Conservation (phyloP, 2,329 filamentous ascomycete genomes). For the Sphaerulina musiva region DNA sequence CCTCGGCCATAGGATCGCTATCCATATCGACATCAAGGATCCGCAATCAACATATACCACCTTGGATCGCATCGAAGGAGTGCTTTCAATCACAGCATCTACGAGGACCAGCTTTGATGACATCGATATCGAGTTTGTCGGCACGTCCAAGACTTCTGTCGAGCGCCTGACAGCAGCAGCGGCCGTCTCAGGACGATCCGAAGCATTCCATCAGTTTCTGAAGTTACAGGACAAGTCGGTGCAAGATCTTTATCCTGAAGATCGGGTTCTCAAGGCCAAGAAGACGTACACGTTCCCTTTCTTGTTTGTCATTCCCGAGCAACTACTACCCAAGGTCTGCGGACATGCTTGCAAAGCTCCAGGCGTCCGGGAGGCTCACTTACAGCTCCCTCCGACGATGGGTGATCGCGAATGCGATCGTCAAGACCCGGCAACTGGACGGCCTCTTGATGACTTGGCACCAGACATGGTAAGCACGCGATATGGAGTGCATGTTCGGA, state of each 20-base stretch:
- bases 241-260: constrained; percentile 45
- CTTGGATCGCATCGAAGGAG: constrained; percentile 52
- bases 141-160: constrained; percentile 47
- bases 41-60: constrained; percentile 48
- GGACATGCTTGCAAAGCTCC: constrained; percentile 47
- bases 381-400: constrained; percentile 55
- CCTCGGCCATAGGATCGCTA: constrained; percentile 34
- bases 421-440: constrained; percentile 39
- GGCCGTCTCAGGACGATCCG: constrained; percentile 48
- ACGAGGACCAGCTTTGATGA: constrained; percentile 52
- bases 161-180: constrained; percentile 50
- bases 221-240: constrained; percentile 47
- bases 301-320: constrained; percentile 56
- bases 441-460: constrained; percentile 54
- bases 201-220: constrained; percentile 55
- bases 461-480: constrained; percentile 57
- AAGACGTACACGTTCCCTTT: constrained; percentile 56
- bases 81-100: constrained; percentile 45
- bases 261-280: constrained; percentile 50
- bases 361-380: constrained; percentile 50
- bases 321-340: constrained; percentile 55
- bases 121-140: constrained; percentile 53
- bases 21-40: constrained; percentile 40
- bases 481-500: constrained; percentile 46
- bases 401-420: constrained; percentile 13